A percentile compares a stretch with the other conserved stretches of the same genome.
Evolutionary conservation across 2,329 filamentous ascomycete genomes (phyloP).

Genomic region (Venturia effusa): DNA sequence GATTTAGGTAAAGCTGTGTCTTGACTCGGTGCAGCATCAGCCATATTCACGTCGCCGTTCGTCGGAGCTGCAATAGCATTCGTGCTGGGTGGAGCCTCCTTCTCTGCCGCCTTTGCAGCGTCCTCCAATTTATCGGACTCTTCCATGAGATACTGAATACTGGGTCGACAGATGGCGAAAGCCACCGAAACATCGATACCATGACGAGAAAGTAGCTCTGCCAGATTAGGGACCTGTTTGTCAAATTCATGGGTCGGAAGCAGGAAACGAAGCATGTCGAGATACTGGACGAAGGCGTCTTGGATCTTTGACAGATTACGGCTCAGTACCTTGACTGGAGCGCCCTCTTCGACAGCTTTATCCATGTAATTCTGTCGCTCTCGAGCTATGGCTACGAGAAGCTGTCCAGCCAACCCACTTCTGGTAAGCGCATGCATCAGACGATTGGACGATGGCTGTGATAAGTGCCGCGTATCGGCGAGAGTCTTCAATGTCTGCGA

Average conservation of each 20-base stretch:
- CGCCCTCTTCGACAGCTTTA: constrained; percentile 56
- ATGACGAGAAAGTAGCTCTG: constrained; percentile 64
- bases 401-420: constrained; percentile 64
- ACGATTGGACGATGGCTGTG: constrained; percentile 62
- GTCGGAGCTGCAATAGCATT: constrained; percentile 13
- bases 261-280: constrained; percentile 78
- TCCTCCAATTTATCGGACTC: constrained; percentile 10
- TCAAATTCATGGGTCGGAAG: constrained; percentile 69
- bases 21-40: constrained; percentile 17
- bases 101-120: constrained; percentile 16
- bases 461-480: constrained; percentile 71
- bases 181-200: constrained; percentile 71
- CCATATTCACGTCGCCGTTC: constrained; percentile 49
- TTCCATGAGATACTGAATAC: constrained; percentile 48
- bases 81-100: constrained; percentile 18
- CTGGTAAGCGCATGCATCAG: constrained; percentile 71
- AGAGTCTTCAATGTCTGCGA: constrained; percentile 70
- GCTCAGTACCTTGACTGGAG: constrained; percentile 80
- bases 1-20: neutral
- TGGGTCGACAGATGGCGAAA: constrained; percentile 71
- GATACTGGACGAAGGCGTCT: constrained; percentile 72
- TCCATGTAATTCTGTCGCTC: constrained; percentile 82
- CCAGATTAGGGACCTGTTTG: constrained; percentile 61
- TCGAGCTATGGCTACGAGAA: constrained; percentile 85
- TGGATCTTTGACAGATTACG: constrained; percentile 87